phyloP scores from a whole-genome alignment of 2,329 filamentous ascomycete genomes.

The Penicillium nordicum region DNA sequence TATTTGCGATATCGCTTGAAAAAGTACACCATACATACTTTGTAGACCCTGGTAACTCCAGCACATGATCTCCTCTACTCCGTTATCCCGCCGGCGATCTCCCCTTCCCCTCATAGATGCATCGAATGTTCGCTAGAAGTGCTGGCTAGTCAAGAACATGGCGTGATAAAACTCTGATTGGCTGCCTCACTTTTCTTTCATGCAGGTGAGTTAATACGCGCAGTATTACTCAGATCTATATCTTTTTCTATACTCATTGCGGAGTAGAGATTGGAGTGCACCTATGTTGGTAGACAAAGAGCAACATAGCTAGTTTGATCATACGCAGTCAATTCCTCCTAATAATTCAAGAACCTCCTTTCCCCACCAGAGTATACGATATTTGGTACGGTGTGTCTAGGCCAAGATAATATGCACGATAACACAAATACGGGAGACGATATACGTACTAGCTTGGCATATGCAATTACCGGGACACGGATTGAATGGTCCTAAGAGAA shows the following conservation, averaged over 20 bases:
- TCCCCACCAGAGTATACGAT: not conserved
- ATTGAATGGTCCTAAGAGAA: not conserved
- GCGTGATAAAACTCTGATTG: not conserved
- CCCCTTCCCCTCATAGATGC: conserved; percentile 1
- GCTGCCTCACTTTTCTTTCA: not conserved
- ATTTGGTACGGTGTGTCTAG: not conserved
- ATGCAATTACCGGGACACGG: not conserved
- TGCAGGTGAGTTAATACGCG: not conserved
- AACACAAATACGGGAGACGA: not conserved
- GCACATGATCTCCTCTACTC: not conserved
- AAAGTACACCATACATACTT: not conserved
- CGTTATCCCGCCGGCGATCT: not conserved
- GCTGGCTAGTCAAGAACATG: not conserved
- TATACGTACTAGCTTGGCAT: not conserved
- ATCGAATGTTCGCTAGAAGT: conserved; percentile 7
- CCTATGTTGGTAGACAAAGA: not conserved
- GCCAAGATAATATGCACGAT: not conserved
- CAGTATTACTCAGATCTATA: conserved; percentile 3
- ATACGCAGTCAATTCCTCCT: not conserved
- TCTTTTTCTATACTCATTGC: not conserved
- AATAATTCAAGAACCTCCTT: too few relatives aligned
- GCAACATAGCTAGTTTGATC: not conserved
- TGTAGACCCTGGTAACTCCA: not conserved
- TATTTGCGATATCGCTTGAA: not conserved
- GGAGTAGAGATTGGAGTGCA: not conserved